Evolutionary conservation across 805 yeast species (phyloP).

Genomic region (Geotrichum ghanense): DNA sequence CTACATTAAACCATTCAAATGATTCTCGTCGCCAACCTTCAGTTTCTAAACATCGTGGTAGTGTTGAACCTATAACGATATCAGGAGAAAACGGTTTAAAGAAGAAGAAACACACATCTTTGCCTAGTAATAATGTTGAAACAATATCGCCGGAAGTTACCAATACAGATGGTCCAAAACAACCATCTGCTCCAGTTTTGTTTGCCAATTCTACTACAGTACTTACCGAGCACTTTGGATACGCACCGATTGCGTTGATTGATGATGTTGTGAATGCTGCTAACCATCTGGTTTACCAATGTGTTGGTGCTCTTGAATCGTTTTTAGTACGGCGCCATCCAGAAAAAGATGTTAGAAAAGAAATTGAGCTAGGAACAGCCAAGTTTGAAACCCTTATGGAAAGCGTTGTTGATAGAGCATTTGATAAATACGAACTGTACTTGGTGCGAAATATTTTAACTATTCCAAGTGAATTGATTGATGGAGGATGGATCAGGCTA

Average conservation of each 20-base stretch:
- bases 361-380: constrained; percentile 68
- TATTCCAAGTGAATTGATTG: constrained; percentile 54
- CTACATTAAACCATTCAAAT: too few relatives aligned
- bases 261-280: constrained; percentile 86
- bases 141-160: too few relatives aligned
- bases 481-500: constrained; percentile 54
- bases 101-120: too few relatives aligned
- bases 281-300: constrained; percentile 70
- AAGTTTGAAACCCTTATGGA: constrained; percentile 68
- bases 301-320: constrained; percentile 67
- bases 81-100: too few relatives aligned
- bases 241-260: constrained; percentile 67
- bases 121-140: too few relatives aligned
- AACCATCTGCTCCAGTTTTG: too few relatives aligned
- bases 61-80: too few relatives aligned
- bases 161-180: too few relatives aligned
- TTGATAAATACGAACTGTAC: constrained; percentile 79
- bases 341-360: constrained; percentile 25
- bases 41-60: too few relatives aligned
- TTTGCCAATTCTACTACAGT: constrained; percentile 32
- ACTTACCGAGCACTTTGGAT: constrained; percentile 78
- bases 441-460: constrained; percentile 64
- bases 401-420: constrained; percentile 64
- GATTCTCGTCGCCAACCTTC: too few relatives aligned
- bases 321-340: constrained; percentile 35